Conservation (phyloP, 2,329 filamentous ascomycete species). For the Aspergillus pseudoviridinutans region DNA sequence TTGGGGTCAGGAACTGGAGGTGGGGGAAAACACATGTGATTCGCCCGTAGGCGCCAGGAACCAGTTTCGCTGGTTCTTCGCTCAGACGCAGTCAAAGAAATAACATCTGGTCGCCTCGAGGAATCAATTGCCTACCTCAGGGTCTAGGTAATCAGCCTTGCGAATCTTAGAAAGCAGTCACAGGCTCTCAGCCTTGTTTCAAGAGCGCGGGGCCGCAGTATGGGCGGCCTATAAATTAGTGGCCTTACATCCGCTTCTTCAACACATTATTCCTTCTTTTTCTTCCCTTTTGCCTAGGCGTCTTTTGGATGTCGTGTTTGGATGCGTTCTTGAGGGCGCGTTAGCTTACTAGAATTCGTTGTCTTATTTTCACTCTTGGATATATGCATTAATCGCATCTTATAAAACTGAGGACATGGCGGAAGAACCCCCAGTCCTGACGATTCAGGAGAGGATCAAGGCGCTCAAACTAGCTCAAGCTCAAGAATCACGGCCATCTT, state of each 20-base stretch:
- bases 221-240: background rate
- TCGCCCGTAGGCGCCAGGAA: no score
- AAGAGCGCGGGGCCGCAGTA: no score
- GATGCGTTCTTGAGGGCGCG: no score
- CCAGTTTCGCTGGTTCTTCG: no score
- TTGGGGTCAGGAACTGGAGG: background rate
- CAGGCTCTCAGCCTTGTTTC: no score
- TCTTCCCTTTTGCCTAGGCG: no score
- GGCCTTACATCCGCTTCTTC: background rate
- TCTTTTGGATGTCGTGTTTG: no score
- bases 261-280: background rate
- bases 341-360: background rate
- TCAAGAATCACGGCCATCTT: slow-evolving; percentile 28
- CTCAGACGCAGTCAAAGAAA: no score
- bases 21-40: background rate
- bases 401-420: slow-evolving; percentile 25
- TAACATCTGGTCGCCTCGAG: no score
- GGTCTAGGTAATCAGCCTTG: no score
- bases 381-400: background rate
- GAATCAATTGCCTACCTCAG: no score
- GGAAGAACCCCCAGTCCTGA: slow-evolving; percentile 40
- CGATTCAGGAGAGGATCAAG: slow-evolving; percentile 45
- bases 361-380: background rate
- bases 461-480: slow-evolving; percentile 42
- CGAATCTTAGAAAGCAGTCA: no score